A percentile compares a stretch with the other conserved stretches of the same genome.
These are phyloP conservation scores for Chlamydomonas schloesseri DNA, from an alignment of 139 green algal genomes.

Conservation along the genomic window DNA sequence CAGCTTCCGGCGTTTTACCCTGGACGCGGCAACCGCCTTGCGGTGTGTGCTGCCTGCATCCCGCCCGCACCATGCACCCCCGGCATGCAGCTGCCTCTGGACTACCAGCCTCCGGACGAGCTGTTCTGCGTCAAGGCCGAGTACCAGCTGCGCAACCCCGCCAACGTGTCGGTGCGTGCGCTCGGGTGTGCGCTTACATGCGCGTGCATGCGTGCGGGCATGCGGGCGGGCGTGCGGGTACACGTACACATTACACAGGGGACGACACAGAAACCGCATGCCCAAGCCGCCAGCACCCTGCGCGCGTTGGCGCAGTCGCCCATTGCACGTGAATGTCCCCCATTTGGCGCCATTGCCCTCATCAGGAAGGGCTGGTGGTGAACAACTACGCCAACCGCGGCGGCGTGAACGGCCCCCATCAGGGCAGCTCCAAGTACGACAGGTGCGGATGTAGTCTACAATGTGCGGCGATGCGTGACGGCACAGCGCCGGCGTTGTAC, in stretches of 20 bases:
- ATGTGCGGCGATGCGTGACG: too few species aligned
- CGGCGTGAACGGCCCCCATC: constrained; percentile 29
- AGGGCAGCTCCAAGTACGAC: constrained; percentile 39
- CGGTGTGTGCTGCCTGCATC: too few species aligned
- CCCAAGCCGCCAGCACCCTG: background rate
- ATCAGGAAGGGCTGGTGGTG: constrained; percentile 44
- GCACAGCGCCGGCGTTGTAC: too few species aligned
- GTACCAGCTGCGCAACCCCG: constrained; percentile 37
- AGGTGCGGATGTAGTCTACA: background rate
- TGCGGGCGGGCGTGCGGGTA: too few species aligned
- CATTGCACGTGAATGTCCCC: too few species aligned
- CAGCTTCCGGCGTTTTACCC: too few species aligned
- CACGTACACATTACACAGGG: too few species aligned
- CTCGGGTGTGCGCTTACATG: too few species aligned
- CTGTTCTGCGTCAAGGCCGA: constrained; percentile 52
- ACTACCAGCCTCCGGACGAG: constrained; percentile 42
- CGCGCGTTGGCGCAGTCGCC: background rate
- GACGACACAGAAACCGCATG: background rate
- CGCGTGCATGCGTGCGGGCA: too few species aligned
- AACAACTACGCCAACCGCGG: constrained; percentile 59
- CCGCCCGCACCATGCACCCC: background rate
- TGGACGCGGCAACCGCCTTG: too few species aligned
- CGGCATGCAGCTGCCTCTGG: constrained; percentile 34
- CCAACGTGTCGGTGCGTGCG: constrained; percentile 34
- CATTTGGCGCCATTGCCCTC: too few species aligned